A percentile compares a stretch with the other conserved stretches of the same genome.
phyloP scores from a whole-genome alignment of 176 grass and related monocot species.

The Metroxylon sagu region DNA sequence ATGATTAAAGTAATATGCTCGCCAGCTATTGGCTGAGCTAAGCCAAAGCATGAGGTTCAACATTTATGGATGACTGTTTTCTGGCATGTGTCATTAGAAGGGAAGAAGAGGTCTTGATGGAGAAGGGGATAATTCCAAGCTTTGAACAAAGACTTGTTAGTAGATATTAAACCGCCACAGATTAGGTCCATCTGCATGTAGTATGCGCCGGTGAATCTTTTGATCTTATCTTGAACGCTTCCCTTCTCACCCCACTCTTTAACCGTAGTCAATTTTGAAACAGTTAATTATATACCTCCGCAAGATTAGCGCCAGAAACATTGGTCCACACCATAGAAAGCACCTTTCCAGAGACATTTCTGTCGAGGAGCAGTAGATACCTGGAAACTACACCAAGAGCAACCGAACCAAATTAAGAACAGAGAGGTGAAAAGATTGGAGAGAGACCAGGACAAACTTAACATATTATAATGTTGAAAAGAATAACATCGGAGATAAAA shows the following conservation, averaged over 20 bases:
- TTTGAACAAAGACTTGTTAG: not conserved
- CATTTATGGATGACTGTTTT: no score
- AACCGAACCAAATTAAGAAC: not conserved
- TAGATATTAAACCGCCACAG: not conserved
- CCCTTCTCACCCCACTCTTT: not conserved
- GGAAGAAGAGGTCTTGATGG: no score
- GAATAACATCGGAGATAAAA: not conserved
- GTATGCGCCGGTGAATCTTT: not conserved
- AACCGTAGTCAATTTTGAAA: no score
- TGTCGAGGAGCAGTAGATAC: not conserved
- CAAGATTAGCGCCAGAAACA: not conserved
- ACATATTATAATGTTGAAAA: slow-evolving; percentile 1
- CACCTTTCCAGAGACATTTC: not conserved
- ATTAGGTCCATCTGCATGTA: slow-evolving; percentile 10
- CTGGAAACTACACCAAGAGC: not conserved
- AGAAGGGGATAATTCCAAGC: not conserved
- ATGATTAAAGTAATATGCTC: no score
- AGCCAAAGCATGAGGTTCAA: no score
- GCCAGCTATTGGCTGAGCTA: no score
- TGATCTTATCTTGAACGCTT: not conserved
- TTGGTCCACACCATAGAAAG: not conserved
- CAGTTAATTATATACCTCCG: not conserved
- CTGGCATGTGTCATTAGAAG: no score
- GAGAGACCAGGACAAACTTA: slow-evolving; percentile 6
- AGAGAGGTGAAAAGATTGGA: not conserved